Evolutionary conservation across 306 rosid species (phyloP).

Genomic region (Castanospermum australe): DNA sequence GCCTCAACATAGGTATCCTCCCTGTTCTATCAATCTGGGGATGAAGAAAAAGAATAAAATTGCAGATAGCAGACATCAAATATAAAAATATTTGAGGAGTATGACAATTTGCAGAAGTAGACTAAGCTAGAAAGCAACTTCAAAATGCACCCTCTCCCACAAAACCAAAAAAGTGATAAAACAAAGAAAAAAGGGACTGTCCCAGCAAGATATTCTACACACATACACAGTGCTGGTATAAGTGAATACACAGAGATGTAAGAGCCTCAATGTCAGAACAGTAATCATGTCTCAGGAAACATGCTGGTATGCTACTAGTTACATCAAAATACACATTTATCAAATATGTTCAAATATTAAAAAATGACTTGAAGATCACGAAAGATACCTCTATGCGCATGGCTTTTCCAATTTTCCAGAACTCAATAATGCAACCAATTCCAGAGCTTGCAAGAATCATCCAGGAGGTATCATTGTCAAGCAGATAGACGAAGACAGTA

Average conservation of each 20-base stretch:
- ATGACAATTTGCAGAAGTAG: neutral
- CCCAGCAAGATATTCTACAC: neutral
- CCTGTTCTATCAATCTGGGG: slow-evolving; percentile 88
- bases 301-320: neutral
- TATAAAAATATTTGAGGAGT: neutral
- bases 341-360: neutral
- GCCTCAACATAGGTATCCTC: slow-evolving; percentile 81
- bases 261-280: neutral
- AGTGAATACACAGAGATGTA: neutral
- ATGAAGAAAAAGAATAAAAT: neutral
- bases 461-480: slow-evolving; percentile 99
- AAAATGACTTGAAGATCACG: neutral
- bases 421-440: slow-evolving; percentile 85
- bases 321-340: neutral
- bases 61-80: neutral
- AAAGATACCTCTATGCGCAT: slow-evolving; percentile 90
- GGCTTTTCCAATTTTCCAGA: slow-evolving; percentile 99
- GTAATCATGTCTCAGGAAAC: slow-evolving; percentile 6
- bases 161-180: neutral
- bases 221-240: neutral
- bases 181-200: neutral
- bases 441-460: slow-evolving; percentile 99
- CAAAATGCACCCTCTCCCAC: neutral
- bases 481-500: slow-evolving; percentile 85
- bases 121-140: neutral